phyloP scores from a whole-genome alignment of 139 green algal genomes.

The Chlamydomonas eustigma region DNA sequence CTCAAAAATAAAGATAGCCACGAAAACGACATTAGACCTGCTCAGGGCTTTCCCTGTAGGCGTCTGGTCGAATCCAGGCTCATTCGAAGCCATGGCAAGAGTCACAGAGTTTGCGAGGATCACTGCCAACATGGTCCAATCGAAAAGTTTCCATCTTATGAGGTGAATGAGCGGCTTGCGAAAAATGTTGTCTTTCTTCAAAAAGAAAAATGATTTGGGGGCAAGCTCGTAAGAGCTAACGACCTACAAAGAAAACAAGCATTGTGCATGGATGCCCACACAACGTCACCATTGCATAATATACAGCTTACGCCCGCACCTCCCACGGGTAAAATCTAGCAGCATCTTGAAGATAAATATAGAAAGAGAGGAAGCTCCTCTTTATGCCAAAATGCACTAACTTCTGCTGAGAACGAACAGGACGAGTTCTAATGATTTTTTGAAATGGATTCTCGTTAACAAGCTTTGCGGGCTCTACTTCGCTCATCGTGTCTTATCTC shows the following conservation, averaged over 20 bases:
- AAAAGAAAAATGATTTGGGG: not conserved
- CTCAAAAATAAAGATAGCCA: slow-evolving; percentile 50
- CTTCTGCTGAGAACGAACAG: too few species aligned
- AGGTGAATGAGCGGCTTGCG: not conserved
- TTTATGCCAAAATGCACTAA: not conserved
- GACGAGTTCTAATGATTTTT: too few species aligned
- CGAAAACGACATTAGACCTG: slow-evolving; percentile 43
- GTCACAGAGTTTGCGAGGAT: slow-evolving; percentile 49
- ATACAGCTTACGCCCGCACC: not conserved
- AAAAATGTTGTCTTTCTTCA: not conserved
- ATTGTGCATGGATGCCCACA: not conserved
- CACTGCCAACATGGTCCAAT: slow-evolving; percentile 43
- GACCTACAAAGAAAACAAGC: not conserved
- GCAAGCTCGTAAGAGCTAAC: not conserved
- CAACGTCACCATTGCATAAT: not conserved
- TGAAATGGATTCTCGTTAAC: too few species aligned
- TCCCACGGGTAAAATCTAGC: not conserved
- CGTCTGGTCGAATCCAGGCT: slow-evolving; percentile 15
- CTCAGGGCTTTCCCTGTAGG: slow-evolving; percentile 11
- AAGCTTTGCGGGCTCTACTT: too few species aligned
- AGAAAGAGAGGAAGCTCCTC: not conserved
- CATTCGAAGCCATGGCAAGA: slow-evolving; percentile 45
- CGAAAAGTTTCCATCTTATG: slow-evolving; percentile 1
- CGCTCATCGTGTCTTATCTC: too few species aligned
- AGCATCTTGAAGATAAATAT: not conserved